Evolutionary conservation across 2,329 filamentous ascomycete genomes (phyloP).

Genomic region (Diaporthe sp.): DNA sequence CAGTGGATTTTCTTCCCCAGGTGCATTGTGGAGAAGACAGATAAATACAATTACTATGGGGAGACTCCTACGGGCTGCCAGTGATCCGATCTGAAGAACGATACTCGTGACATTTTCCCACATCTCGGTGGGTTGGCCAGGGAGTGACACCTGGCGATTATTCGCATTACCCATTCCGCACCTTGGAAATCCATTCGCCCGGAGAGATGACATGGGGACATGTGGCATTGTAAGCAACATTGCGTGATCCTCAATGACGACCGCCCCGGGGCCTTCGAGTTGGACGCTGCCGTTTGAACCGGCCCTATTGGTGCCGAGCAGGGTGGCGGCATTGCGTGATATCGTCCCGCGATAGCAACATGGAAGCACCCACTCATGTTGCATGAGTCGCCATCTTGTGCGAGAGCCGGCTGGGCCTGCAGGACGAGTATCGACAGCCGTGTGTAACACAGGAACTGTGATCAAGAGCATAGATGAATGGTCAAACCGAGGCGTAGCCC

Average conservation of each 20-base stretch:
- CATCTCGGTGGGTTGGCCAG: neutral
- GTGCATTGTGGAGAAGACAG: too few relatives aligned
- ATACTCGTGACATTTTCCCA: neutral
- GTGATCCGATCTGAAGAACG: neutral
- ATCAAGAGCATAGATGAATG: slow-evolving; percentile 19
- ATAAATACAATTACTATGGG: neutral
- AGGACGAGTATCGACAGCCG: slow-evolving; percentile 1
- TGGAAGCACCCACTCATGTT: slow-evolving; percentile 12
- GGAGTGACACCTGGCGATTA: neutral
- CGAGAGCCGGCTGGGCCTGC: slow-evolving; percentile 21
- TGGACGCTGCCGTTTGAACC: neutral
- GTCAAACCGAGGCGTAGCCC: neutral
- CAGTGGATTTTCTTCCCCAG: neutral
- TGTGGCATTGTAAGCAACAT: neutral
- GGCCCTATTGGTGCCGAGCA: slow-evolving; percentile 14
- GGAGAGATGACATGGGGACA: neutral
- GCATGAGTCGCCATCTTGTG: neutral
- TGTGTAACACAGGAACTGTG: neutral
- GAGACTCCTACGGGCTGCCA: neutral
- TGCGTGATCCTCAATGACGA: slow-evolving; percentile 19
- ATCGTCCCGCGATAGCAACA: slow-evolving; percentile 35
- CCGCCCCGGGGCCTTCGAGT: neutral
- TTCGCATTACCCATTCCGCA: neutral
- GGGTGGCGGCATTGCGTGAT: slow-evolving; percentile 39
- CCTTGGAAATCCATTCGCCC: neutral